Evolutionary conservation across 495 filamentous ascomycete genomes (phyloP), one percentile per base, ranked within the genome.

Genomic region (Durotheca rogersii): DNA sequence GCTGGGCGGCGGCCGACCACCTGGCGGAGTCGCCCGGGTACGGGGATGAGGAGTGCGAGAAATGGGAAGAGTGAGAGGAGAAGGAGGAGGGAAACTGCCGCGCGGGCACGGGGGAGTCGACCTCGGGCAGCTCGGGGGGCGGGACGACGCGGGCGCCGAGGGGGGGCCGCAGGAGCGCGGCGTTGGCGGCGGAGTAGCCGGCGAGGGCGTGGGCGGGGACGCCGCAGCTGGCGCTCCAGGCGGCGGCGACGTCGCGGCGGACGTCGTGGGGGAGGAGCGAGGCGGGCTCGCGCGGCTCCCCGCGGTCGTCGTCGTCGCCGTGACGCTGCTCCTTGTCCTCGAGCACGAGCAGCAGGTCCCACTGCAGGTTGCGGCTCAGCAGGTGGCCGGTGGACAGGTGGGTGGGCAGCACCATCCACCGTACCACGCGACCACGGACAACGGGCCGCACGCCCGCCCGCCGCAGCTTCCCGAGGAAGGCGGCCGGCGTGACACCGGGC

Each of bases 301-400:
- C 23, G 4, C 23, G 4, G 23, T 27, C 23, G 23, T 27, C 23
- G 23, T 9, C 23, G 4, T 27, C 23, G 23, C 4, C 9, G 4
- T 27, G 4, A 9, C 23, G 4, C 23, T 27, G 4, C 4, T 9
- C 23, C 23, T 27, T 9, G 23, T 9, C 27, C 12, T 68, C 58
- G 11, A 83, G 56, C 29, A 84, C 70, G 41, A 85, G 55, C 6
- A 86, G 65, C 15, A 84, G 64, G 46, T 84, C 77, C 82, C 82
- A 86, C 39, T 64, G 64, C 44, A 58, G 61, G 39, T 71, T 68
- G 10, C 60, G 62, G 25, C 70, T 69, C 4, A 83, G 67, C 7
- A 85, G 72, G 1, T 69, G 44, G 12, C 64, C 50, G 7, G 55
- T 63, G 37, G 81, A 82, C 9, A 81, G 65, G 4, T 54, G 38